Evolutionary conservation across 441 rosid species (phyloP), one percentile per base, ranked within the genome.

Genomic region (Capsella rubella): DNA sequence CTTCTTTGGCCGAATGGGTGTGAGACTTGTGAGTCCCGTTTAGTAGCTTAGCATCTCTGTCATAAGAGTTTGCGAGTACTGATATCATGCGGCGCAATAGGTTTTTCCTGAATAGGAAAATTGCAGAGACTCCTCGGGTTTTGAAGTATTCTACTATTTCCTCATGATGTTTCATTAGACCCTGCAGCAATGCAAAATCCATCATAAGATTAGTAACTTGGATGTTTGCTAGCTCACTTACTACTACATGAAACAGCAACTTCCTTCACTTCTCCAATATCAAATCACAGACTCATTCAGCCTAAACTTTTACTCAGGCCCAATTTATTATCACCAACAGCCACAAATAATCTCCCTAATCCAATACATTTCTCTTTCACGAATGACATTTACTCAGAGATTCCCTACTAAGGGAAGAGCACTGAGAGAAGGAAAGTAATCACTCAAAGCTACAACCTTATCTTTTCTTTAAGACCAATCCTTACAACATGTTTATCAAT

Each of bases 11-110:
- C 12, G 98, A 95, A 87, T 92, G 99, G 73, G 87, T 91, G 64
- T 95, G 98, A 74, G 99, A 95, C 81, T 92, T 92, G 84, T 92
- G 99, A 66, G 95, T 92, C 43, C 96, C 99, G 53, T 92, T 95
- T 42, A 92, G 74, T 35, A 65, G 86, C 84, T 87, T 89, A 28
- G 79, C 87, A 69, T 84, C 77, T 77, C 89, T 86, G 74, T 95
- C 98, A 57, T 92, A 89, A 15, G 92, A 87, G 75, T 95, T 95
- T 58, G 97, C 96, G 18, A 95, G 89, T 35, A 95, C 86, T 3
- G 97, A 95, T 67, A 95, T 88, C 87, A 86, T 88, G 78, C 98
- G 83, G 9, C 97, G 87, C 78, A 95, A 81, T 6, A 90, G 93
- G 81, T 95, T 95, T 81, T 96, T 89, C 75, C 97, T 78, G 66